Evolutionary conservation across 495 filamentous ascomycete species (phyloP).

Genomic region (Pseudoneurospora amorphoporcata): DNA sequence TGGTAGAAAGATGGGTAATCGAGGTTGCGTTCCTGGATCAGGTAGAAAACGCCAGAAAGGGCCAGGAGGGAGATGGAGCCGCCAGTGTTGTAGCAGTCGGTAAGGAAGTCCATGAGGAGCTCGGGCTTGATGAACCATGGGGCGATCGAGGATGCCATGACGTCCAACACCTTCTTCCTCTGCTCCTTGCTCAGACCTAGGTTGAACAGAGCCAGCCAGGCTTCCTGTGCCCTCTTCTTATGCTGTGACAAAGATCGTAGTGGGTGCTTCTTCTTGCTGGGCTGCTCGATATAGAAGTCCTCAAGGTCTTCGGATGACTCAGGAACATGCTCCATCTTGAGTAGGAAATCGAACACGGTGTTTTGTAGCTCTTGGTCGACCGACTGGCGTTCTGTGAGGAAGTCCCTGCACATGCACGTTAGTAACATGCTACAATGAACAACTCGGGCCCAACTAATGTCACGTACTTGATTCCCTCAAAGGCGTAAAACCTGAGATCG

Average conservation of each 20-base stretch:
- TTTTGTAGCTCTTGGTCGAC: constrained; percentile 36
- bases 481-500: constrained; percentile 76
- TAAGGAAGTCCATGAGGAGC: constrained; percentile 94
- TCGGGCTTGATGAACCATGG: constrained; percentile 83
- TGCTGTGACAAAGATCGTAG: constrained; percentile 48
- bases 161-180: constrained; percentile 64
- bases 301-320: constrained; percentile 51
- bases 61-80: constrained; percentile 80
- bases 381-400: constrained; percentile 27
- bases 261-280: constrained; percentile 42
- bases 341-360: constrained; percentile 50
- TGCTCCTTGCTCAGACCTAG: constrained; percentile 55
- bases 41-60: constrained; percentile 86
- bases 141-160: constrained; percentile 64
- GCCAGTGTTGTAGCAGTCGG: constrained; percentile 78
- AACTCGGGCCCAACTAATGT: background rate
- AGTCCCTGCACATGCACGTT: constrained; percentile 16
- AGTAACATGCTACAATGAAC: constrained; percentile 6
- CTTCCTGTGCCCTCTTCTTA: constrained; percentile 66
- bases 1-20: constrained; percentile 93
- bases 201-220: constrained; percentile 73
- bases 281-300: constrained; percentile 49
- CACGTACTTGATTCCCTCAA: constrained; percentile 55
- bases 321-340: constrained; percentile 54
- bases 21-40: constrained; percentile 85